These are phyloP conservation scores for Malus hybrid DNA, from an alignment of 331 rosid species.

Conservation along the genomic window DNA sequence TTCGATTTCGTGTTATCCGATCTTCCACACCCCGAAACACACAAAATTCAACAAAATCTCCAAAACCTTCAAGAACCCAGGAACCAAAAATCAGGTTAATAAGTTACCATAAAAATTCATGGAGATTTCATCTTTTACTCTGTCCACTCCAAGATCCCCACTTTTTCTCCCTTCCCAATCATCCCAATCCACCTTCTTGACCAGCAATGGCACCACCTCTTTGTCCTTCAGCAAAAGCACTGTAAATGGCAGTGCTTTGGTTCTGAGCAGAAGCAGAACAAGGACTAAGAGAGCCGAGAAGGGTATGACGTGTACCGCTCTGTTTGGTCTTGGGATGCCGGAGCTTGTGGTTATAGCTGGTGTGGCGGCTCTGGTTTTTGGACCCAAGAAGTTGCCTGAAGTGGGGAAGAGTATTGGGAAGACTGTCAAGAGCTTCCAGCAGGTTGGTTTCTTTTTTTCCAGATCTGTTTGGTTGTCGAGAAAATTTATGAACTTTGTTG, in stretches of 20 bases:
- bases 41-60: background rate
- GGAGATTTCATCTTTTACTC: slow-evolving; percentile 45
- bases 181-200: slow-evolving; percentile 32
- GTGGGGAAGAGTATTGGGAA: slow-evolving; percentile 92
- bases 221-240: slow-evolving; percentile 23
- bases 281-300: slow-evolving; percentile 26
- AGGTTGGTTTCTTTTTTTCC: slow-evolving; percentile 33
- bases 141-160: slow-evolving; percentile 31
- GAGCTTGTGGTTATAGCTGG: slow-evolving; percentile 94
- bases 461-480: background rate
- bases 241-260: slow-evolving; percentile 9
- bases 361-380: slow-evolving; percentile 88
- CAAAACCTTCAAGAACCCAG: background rate
- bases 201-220: slow-evolving; percentile 17
- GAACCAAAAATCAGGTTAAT: background rate
- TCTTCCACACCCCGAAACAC: slow-evolving; percentile 3
- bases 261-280: slow-evolving; percentile 15
- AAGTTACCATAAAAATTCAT: slow-evolving; percentile 12
- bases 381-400: slow-evolving; percentile 92
- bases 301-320: slow-evolving; percentile 65
- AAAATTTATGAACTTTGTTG: background rate
- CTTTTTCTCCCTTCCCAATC: slow-evolving; percentile 31
- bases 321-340: slow-evolving; percentile 92
- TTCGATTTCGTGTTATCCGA: slow-evolving; percentile 1
- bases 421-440: slow-evolving; percentile 96